Conservation (phyloP, 2,329 filamentous ascomycete genomes). For the Penicillium griseofulvum region DNA sequence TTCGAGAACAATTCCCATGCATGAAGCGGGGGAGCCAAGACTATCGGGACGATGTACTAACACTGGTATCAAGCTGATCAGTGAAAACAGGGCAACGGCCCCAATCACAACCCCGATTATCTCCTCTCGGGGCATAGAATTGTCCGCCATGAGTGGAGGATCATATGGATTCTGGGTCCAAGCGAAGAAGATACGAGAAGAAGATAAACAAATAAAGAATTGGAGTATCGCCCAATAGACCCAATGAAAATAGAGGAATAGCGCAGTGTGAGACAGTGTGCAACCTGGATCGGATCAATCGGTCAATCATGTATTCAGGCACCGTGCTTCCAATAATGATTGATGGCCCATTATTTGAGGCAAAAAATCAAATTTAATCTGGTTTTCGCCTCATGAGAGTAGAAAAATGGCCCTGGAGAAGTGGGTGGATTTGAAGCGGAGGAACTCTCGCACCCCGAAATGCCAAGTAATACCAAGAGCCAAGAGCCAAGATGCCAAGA, state of each 20-base stretch:
- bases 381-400: background rate
- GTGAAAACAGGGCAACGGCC: conserved; percentile 27
- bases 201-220: conserved; percentile 1
- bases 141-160: conserved; percentile 22
- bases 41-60: conserved; percentile 17
- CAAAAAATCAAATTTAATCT: background rate
- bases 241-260: background rate
- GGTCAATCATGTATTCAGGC: conserved; percentile 4
- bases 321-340: background rate
- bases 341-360: background rate
- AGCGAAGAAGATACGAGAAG: conserved; percentile 11
- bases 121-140: conserved; percentile 21
- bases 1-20: conserved; percentile 16
- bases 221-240: conserved; percentile 9
- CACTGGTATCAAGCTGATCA: conserved; percentile 32
- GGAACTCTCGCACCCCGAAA: conserved; percentile 15
- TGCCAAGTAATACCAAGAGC: conserved; percentile 20
- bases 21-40: conserved; percentile 17
- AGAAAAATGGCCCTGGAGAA: conserved; percentile 7
- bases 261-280: conserved; percentile 1
- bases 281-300: conserved; percentile 9
- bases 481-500: conserved; percentile 18
- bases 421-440: conserved; percentile 20
- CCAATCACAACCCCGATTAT: conserved; percentile 32
- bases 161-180: conserved; percentile 11